Base-by-base conservation (phyloP, 257 asterid genomes). In the Catharanthus roseus region DNA sequence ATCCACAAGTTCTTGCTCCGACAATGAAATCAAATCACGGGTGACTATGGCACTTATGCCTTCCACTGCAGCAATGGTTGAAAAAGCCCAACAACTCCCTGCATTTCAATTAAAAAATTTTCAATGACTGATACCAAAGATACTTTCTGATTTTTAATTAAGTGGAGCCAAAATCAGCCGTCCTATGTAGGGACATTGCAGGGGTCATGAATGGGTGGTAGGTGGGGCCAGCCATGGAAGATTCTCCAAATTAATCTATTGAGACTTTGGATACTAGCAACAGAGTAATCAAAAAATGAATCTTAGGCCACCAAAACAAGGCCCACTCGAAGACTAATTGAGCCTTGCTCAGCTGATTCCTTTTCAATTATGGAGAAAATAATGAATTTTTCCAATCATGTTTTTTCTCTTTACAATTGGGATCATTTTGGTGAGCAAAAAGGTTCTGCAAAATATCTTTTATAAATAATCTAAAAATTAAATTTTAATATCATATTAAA, bases 41-140 rank as follows among this genome's bases (percentile, higher is more conserved):
- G 85, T 80, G 33, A 41, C 72, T 1, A 75, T 42, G 61, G 74
- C 61, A 62, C 77, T 83, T 65, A 83, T 67, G 21, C 82, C 83
- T 65, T 83, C 87, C n/a, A 76, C 79, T 1, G 83, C n/a, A 41
- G 83, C 80, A 56, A 83, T 61, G 2, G 87, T 64, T 56, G 87
- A 83, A 53, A 83, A 83, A 0, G 87, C 87, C 87, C 87, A 83
- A 72, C 87, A 83, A 80, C 87, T 83, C 75, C 87, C 87, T 83
- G 44, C 76, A 72, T 69, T 72, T 73, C 45, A 33, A 36, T 34
- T 21, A 9, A 24, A 24, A 51, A 15, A 68, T 31, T 57, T 8
- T 38, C 42, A 38, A 38, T 38, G 3, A 38, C 8, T 38, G 42
- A 38, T 38, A 38, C 42, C 42, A 38, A 38, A 38, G 42, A 38